These are phyloP conservation scores for Fusarium cyanostomum DNA, from an alignment of 2,329 filamentous ascomycete species.

Conservation along the genomic window DNA sequence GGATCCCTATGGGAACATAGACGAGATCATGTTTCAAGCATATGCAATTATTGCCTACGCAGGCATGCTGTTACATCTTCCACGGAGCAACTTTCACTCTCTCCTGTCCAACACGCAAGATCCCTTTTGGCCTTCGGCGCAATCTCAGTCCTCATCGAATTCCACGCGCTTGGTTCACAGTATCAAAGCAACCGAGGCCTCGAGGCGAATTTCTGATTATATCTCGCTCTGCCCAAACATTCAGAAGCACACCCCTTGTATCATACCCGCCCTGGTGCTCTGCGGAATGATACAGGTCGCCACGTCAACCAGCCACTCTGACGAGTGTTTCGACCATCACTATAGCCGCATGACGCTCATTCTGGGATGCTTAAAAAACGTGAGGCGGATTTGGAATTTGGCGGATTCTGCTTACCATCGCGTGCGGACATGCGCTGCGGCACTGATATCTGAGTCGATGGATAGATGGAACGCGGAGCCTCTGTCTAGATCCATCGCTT, in stretches of 20 bases:
- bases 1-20: slow-evolving; percentile 31
- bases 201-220: slow-evolving; percentile 32
- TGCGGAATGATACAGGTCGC: slow-evolving; percentile 36
- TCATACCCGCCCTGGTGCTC: slow-evolving; percentile 27
- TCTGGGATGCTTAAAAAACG: slow-evolving; percentile 25
- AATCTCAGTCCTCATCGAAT: slow-evolving; percentile 15
- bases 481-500: slow-evolving; percentile 8
- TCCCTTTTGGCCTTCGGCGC: slow-evolving; percentile 9
- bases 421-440: slow-evolving; percentile 25
- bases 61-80: slow-evolving; percentile 35
- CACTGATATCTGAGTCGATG: slow-evolving; percentile 31
- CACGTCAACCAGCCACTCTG: slow-evolving; percentile 28
- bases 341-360: slow-evolving; percentile 34
- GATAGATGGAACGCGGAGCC: slow-evolving; percentile 37
- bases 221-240: slow-evolving; percentile 32
- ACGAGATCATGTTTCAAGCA: slow-evolving; percentile 40
- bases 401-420: slow-evolving; percentile 34
- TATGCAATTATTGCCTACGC: slow-evolving; percentile 34
- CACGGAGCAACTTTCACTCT: slow-evolving; percentile 26
- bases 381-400: slow-evolving; percentile 29
- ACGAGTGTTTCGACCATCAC: slow-evolving; percentile 37
- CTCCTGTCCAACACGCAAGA: slow-evolving; percentile 20
- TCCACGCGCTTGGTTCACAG: slow-evolving; percentile 30
- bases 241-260: slow-evolving; percentile 34
- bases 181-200: slow-evolving; percentile 38